These are phyloP conservation scores for Plasmodium yoelii DNA, from an alignment of 169 alveolate species.

Conservation along the genomic window DNA sequence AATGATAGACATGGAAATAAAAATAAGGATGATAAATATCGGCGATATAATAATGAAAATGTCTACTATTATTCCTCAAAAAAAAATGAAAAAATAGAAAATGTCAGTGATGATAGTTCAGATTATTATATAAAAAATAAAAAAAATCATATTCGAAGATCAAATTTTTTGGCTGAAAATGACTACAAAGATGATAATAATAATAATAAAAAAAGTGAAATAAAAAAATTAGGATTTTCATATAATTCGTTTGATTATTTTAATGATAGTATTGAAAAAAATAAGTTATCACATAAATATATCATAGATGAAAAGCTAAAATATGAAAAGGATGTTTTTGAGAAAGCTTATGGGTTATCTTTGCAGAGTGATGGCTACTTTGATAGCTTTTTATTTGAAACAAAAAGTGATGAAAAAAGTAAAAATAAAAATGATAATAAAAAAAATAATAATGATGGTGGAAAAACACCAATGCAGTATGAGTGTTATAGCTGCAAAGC, in stretches of 20 bases:
- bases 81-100: too few relatives aligned
- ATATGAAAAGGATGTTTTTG: conserved; percentile 67
- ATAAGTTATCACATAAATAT: conserved; percentile 24
- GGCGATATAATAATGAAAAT: too few relatives aligned
- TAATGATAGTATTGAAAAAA: conserved; percentile 2
- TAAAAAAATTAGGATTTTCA: conserved; percentile 11
- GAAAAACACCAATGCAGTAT: conserved; percentile 5
- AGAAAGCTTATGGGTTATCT: conserved; percentile 58
- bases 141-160: not conserved
- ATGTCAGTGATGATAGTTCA: not conserved
- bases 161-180: not conserved
- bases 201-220: not conserved
- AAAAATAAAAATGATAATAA: not conserved
- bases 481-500: conserved; percentile 68
- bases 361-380: conserved; percentile 9
- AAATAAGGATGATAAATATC: too few relatives aligned
- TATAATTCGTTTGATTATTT: conserved; percentile 55
- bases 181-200: not conserved
- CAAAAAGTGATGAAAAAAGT: not conserved
- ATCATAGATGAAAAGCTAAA: conserved; percentile 32
- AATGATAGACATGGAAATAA: too few relatives aligned
- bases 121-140: not conserved
- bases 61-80: too few relatives aligned
- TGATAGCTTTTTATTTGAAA: conserved; percentile 42
- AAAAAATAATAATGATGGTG: too few relatives aligned